Percentiles rank a stretch among this genome's conserved stretches.
Conservation (phyloP, 441 rosid genomes). For the Pelargonium australe region DNA sequence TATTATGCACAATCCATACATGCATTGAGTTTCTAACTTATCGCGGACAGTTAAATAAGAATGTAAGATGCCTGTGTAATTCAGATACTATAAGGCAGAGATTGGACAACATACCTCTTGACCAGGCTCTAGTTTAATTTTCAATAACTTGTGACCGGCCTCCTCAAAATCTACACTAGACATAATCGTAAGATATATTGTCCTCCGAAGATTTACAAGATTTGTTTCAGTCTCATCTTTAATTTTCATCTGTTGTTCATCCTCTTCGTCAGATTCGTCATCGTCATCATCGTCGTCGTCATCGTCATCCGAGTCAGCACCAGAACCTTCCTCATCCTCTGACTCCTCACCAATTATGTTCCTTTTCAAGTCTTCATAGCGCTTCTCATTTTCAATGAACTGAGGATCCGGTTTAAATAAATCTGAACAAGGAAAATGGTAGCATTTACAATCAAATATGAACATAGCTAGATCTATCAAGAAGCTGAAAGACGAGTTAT, state of each 20-base stretch:
- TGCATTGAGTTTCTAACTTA: not conserved
- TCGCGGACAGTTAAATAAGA: not conserved
- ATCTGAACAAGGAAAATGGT: slow-evolving; percentile 41
- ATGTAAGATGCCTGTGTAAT: not conserved
- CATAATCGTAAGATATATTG: slow-evolving; percentile 92
- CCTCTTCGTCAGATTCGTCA: slow-evolving; percentile 61
- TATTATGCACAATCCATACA: not conserved
- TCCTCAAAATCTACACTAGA: slow-evolving; percentile 98
- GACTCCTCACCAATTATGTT: slow-evolving; percentile 74
- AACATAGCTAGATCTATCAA: slow-evolving; percentile 4
- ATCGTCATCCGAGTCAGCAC: slow-evolving; percentile 52
- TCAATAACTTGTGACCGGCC: slow-evolving; percentile 89
- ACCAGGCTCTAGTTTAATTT: slow-evolving; percentile 88
- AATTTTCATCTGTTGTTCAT: slow-evolving; percentile 65
- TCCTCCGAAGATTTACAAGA: slow-evolving; percentile 85
- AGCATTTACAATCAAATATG: slow-evolving; percentile 10
- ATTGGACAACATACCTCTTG: slow-evolving; percentile 61
- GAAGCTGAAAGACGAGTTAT: slow-evolving; percentile 5
- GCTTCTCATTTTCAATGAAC: slow-evolving; percentile 71
- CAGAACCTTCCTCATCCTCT: slow-evolving; percentile 74
- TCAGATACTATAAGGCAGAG: not conserved
- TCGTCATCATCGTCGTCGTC: slow-evolving; percentile 41
- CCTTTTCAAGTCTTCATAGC: slow-evolving; percentile 79
- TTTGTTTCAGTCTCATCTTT: slow-evolving; percentile 90
- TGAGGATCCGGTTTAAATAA: slow-evolving; percentile 73